A percentile compares a stretch with the other conserved stretches of the same genome.
phyloP scores from a whole-genome alignment of 306 rosid species.

The Casuarina equisetifolia region DNA sequence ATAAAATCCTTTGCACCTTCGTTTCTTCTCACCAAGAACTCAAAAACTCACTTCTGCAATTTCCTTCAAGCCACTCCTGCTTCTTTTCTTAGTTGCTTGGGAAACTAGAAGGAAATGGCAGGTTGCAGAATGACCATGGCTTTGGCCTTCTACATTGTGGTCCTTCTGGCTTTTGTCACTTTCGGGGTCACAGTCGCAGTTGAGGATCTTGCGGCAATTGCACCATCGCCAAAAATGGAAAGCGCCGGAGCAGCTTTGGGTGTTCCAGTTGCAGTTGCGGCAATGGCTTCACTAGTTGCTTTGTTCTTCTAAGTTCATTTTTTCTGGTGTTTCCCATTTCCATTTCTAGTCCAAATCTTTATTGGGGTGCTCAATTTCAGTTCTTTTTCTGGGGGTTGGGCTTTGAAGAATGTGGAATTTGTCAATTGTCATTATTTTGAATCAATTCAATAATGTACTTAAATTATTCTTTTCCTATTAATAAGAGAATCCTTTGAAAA shows the following conservation, averaged over 20 bases:
- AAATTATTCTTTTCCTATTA: neutral
- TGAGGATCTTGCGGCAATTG: slow-evolving; percentile 53
- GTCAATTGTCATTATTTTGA: neutral
- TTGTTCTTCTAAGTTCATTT: slow-evolving; percentile 39
- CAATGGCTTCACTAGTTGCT: slow-evolving; percentile 40
- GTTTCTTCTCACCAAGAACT: slow-evolving; percentile 6
- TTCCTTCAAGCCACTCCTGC: slow-evolving; percentile 3
- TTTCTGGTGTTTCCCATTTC: slow-evolving; percentile 12
- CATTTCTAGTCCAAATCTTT: neutral
- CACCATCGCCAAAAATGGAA: slow-evolving; percentile 66
- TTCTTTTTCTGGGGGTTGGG: neutral
- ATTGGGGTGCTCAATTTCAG: slow-evolving; percentile 15
- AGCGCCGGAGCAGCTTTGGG: slow-evolving; percentile 36
- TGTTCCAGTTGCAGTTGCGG: slow-evolving; percentile 39
- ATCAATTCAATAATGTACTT: neutral
- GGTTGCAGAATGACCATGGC: slow-evolving; percentile 27
- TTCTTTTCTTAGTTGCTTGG: neutral
- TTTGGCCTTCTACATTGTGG: slow-evolving; percentile 47
- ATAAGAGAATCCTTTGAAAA: neutral
- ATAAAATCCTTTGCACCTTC: slow-evolving; percentile 18
- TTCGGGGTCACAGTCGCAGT: slow-evolving; percentile 34
- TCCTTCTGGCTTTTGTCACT: slow-evolving; percentile 33
- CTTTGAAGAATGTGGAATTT: neutral
- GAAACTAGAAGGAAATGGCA: slow-evolving; percentile 25
- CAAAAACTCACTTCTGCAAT: neutral